Evolutionary conservation across 192 early-diverging fungal species (phyloP).

Genomic region (Coemansia interrupta): DNA sequence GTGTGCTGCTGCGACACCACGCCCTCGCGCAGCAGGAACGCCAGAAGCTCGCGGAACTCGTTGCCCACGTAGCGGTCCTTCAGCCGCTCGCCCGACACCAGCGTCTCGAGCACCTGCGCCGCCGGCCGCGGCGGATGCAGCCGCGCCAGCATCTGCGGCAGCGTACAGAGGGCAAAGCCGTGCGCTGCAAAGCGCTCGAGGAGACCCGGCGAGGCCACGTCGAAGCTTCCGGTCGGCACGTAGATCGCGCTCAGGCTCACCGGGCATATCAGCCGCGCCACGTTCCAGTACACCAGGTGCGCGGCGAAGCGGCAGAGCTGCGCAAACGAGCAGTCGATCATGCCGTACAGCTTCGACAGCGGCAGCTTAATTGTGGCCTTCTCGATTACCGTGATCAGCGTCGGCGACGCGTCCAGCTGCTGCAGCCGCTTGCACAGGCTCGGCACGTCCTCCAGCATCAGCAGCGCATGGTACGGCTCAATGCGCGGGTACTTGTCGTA

Average conservation of each 20-base stretch:
- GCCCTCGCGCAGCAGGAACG: constrained; percentile 73
- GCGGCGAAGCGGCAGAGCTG: constrained; percentile 87
- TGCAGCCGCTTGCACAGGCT: constrained; percentile 71
- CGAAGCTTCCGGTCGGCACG: constrained; percentile 32
- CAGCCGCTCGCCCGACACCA: constrained; percentile 53
- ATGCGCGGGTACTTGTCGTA: constrained; percentile 61
- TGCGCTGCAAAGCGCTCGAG: constrained; percentile 7
- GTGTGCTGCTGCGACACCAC: constrained; percentile 79
- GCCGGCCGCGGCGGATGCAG: constrained; percentile 45
- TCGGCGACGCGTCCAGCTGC: constrained; percentile 81
- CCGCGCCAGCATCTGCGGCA: constrained; percentile 33
- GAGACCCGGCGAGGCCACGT: constrained; percentile 10
- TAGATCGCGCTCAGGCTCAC: constrained; percentile 76
- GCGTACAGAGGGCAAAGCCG: constrained; percentile 24
- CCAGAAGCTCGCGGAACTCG: constrained; percentile 78
- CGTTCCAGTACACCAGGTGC: constrained; percentile 90
- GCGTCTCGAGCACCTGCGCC: constrained; percentile 44
- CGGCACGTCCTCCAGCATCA: constrained; percentile 81
- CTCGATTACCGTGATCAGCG: constrained; percentile 72
- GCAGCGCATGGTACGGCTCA: constrained; percentile 81
- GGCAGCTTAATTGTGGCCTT: constrained; percentile 26
- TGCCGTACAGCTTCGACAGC: constrained; percentile 74
- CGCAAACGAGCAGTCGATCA: constrained; percentile 88
- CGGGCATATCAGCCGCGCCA: constrained; percentile 85
- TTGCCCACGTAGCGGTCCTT: constrained; percentile 56